Evolutionary conservation across 495 filamentous ascomycete genomes (phyloP), one percentile per base, ranked within the genome.

Genomic region (Barbatosphaeria neglecta): DNA sequence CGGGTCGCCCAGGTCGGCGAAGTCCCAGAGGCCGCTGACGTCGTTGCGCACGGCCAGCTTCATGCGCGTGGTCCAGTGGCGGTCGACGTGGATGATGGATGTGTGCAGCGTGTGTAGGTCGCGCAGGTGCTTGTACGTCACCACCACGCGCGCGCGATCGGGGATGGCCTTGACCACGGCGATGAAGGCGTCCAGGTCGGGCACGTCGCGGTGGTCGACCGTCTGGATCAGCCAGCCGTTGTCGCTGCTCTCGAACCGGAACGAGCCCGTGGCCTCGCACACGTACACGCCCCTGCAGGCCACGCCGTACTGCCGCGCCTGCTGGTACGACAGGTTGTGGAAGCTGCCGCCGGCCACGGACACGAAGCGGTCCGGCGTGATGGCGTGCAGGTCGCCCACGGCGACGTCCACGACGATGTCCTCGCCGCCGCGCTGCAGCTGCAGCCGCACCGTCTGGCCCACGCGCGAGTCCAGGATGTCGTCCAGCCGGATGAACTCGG

Each of bases 51-150:
- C 79, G 5, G 90, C 90, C 59, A 96, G 65, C 53, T 87, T 80
- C 88, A 99, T 96, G 67, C 90, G 90, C 22, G 80, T 78, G 43
- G 83, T 77, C 92, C 92, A 99, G 65, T 99, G 92, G 17, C 92
- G 79, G 60, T 99, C 92, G 49, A 99, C 80, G 46, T 90, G 81
- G 46, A 95, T 72, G 60, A 99, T 93, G 46, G 82, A 86, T 0
- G 92, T 97, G 55, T 90, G 87, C 41, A 90, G 79, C 0, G 90
- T 95, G 63, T 99, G 92, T 22, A 99, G 72, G 62, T 99, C 93
- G 11, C 89, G 75, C 23, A 99, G 80, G 56, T 99, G 92, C 54
- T 93, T 90, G 66, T 96, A 97, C 2, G 87, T 90, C 33, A 96
- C 81, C 4, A 95, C 90, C 37, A 99, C 83, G 17, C 92, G 77